Evolutionary conservation across 306 rosid species (phyloP).

Genomic region (Medicago ruthenica): DNA sequence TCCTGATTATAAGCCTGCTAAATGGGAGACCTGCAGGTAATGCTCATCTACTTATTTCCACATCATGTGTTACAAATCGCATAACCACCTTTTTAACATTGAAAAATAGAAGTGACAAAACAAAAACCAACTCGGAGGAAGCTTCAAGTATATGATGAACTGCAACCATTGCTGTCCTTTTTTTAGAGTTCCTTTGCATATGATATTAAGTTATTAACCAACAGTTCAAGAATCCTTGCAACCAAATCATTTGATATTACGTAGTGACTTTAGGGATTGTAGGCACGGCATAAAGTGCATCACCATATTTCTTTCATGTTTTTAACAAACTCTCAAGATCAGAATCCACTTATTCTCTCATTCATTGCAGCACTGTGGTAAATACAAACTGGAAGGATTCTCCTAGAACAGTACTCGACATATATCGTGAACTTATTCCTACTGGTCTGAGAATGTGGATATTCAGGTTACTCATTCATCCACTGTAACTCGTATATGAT

Average conservation of each 20-base stretch:
- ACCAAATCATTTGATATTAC: constrained; percentile 5
- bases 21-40: constrained; percentile 91
- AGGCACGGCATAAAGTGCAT: not conserved
- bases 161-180: no score
- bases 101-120: no score
- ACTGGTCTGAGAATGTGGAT: constrained; percentile 82
- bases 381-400: constrained; percentile 69
- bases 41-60: not conserved
- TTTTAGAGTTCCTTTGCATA: no score
- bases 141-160: no score
- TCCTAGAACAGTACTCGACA: constrained; percentile 71
- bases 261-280: not conserved
- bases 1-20: constrained; percentile 57
- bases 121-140: no score
- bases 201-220: no score
- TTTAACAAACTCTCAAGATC: not conserved
- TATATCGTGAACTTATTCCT: constrained; percentile 69
- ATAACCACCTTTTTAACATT: no score
- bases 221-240: not conserved
- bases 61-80: no score
- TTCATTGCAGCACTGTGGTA: constrained; percentile 54
- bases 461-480: constrained; percentile 68
- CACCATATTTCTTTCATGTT: not conserved
- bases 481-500: not conserved
- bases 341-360: constrained; percentile 27